Base-by-base conservation (phyloP, 768 basidiomycete genomes). In the Tricholoma matsutake region DNA sequence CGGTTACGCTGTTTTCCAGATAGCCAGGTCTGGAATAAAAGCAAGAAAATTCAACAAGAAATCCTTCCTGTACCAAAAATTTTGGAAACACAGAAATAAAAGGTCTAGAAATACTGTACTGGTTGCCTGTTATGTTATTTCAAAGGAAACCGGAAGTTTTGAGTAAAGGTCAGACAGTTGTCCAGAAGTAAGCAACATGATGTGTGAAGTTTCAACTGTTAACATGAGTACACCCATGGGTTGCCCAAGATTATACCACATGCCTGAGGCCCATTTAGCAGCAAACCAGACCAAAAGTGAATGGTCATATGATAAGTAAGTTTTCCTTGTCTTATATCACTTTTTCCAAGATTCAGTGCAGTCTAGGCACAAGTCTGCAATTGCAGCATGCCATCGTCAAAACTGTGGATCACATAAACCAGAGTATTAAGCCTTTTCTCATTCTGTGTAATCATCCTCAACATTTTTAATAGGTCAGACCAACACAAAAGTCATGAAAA, bases 131-230 rank as follows among this genome's bases (percentile, higher is more conserved):
- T 4, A 51, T 51, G 47, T 51, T 51, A 51, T 51, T 51, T 51
- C 7, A 20, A 29, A 14, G 47, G 47, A 6, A 53, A 4, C 25
- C 4, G 11, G 51, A 13, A 13, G 51, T 53, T 4, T 53, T 53
- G 25, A 53, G 51, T 53, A 57, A 58, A 58, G 57, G 57, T 58
- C 57, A 58, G 57, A 58, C 57, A 49, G 35, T 34, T 1, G 4
- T 29, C 20, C 9, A 25, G n/a, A 53, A 18, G 9, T 32, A 18
- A 29, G 51, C 51, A 53, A 53, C n/a, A 32, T 32, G 51, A 25
- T 28, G 22, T 53, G 3, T 18, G n/a, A 13, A 53, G 51, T 53
- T 29, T 53, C 51, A 53, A 13, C 9, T 32, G 3, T 25, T 18
- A 28, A 53, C 11, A 2, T 32, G 51, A 53, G 51, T 53, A 53